phyloP scores from a whole-genome alignment of 2,329 filamentous ascomycete genomes.

The Colletotrichum incanum region DNA sequence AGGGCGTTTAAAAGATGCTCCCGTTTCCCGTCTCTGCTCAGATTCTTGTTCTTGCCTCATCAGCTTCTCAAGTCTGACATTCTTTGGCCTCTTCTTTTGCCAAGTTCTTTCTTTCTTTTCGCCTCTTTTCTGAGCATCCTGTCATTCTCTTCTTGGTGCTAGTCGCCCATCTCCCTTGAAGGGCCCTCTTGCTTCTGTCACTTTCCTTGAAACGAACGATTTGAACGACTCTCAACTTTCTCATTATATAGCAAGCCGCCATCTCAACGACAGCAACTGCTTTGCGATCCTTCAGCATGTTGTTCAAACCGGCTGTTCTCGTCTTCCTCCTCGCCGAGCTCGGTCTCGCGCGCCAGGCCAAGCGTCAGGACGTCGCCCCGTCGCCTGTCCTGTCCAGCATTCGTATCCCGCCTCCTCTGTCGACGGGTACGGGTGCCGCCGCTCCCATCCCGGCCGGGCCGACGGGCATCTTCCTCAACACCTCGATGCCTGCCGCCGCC shows the following conservation, averaged over 20 bases:
- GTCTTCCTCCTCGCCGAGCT: conserved; percentile 37
- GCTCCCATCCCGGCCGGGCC: conserved; percentile 12
- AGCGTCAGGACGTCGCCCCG: conserved; percentile 21
- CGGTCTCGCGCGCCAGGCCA: conserved; percentile 38
- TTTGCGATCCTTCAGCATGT: conserved; percentile 39
- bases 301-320: conserved; percentile 33
- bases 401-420: conserved; percentile 24
- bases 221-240: conserved; percentile 22
- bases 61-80: conserved; percentile 36
- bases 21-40: conserved; percentile 24
- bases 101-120: conserved; percentile 31
- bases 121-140: conserved; percentile 32
- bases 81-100: conserved; percentile 33
- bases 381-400: conserved; percentile 37
- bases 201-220: conserved; percentile 31
- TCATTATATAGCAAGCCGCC: conserved; percentile 15
- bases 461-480: conserved; percentile 40
- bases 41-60: conserved; percentile 18
- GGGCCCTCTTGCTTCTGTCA: conserved; percentile 37
- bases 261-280: conserved; percentile 6
- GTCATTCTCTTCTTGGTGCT: conserved; percentile 43
- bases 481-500: conserved; percentile 23
- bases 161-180: conserved; percentile 41
- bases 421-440: conserved; percentile 30
- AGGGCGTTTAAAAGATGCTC: conserved; percentile 36